These are phyloP conservation scores for Aureobasidium melanogenum DNA, from an alignment of 2,329 filamentous ascomycete genomes.

Conservation along the genomic window DNA sequence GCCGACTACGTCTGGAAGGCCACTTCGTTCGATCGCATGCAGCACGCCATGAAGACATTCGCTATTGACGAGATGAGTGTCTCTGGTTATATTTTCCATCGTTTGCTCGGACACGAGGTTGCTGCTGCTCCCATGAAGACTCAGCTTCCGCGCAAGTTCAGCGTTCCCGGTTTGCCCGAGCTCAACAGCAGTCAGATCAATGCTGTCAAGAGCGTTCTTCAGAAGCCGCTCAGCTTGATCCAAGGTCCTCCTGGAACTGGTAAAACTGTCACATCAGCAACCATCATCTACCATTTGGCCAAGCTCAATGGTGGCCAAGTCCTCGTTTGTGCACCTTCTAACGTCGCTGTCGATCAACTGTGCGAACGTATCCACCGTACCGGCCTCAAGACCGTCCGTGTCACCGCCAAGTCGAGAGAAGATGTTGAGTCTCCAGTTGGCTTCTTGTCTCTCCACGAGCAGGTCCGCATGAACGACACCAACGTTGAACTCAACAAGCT, in stretches of 20 bases:
- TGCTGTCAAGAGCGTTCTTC: constrained; percentile 89
- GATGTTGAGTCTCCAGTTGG: constrained; percentile 98
- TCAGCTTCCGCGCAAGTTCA: constrained; percentile 92
- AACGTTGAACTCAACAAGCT: constrained; percentile 90
- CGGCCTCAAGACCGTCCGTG: constrained; percentile 88
- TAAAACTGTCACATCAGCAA: constrained; percentile 97
- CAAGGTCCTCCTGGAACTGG: constrained; percentile 95
- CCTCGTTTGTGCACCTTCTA: constrained; percentile 91
- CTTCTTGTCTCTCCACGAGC: constrained; percentile 90
- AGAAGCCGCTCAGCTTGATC: constrained; percentile 89
- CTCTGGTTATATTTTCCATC: constrained; percentile 97
- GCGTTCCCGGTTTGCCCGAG: constrained; percentile 85
- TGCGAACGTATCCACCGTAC: constrained; percentile 95
- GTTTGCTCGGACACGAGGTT: constrained; percentile 89
- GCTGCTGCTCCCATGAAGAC: constrained; percentile 93
- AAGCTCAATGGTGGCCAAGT: constrained; percentile 94
- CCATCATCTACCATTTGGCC: constrained; percentile 94
- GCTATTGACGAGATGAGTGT: constrained; percentile 97
- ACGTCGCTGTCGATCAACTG: constrained; percentile 95
- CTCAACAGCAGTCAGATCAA: constrained; percentile 93
- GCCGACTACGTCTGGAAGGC: constrained; percentile 99
- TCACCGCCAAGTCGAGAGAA: constrained; percentile 97
- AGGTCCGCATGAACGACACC: constrained; percentile 94
- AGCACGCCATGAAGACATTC: constrained; percentile 98
- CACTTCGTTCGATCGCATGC: constrained; percentile 98